These are phyloP conservation scores for Telopea speciosissima DNA, from an alignment of 177 flowering plant species.

Conservation along the genomic window DNA sequence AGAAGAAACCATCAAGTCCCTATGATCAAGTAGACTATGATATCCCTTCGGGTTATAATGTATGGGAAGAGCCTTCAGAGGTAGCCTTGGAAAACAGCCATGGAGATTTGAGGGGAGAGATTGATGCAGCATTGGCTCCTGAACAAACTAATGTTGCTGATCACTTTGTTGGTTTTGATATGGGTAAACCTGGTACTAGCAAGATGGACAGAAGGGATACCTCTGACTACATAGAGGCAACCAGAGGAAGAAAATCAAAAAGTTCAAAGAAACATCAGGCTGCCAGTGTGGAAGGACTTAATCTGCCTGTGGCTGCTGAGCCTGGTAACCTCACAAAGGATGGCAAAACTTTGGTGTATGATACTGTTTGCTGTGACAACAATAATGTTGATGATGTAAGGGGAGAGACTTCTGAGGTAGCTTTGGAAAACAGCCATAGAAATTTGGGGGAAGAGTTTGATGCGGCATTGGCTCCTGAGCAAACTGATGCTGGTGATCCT, in stretches of 20 bases:
- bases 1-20: constrained; percentile 14
- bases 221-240: constrained; percentile 6
- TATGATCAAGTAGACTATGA: constrained; percentile 11
- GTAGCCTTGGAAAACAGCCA: constrained; percentile 5
- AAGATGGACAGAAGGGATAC: neutral
- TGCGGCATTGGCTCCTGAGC: neutral
- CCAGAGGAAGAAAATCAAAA: constrained; percentile 4
- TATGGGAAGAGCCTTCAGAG: constrained; percentile 5
- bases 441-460: neutral
- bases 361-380: neutral
- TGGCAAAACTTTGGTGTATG: neutral
- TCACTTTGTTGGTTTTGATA: too few species aligned
- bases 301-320: constrained; percentile 6
- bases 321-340: constrained; percentile 1
- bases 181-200: too few species aligned
- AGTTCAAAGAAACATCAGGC: constrained; percentile 11
- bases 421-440: neutral
- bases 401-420: constrained; percentile 3
- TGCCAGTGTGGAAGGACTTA: constrained; percentile 6
- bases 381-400: too few species aligned
- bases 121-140: constrained; percentile 8
- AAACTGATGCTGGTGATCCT: constrained; percentile 6
- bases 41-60: constrained; percentile 16
- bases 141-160: constrained; percentile 5
- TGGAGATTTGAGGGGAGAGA: constrained; percentile 13